Base-by-base conservation (phyloP, 1,139 yeast species). In the Yamadazyma sp. region DNA sequence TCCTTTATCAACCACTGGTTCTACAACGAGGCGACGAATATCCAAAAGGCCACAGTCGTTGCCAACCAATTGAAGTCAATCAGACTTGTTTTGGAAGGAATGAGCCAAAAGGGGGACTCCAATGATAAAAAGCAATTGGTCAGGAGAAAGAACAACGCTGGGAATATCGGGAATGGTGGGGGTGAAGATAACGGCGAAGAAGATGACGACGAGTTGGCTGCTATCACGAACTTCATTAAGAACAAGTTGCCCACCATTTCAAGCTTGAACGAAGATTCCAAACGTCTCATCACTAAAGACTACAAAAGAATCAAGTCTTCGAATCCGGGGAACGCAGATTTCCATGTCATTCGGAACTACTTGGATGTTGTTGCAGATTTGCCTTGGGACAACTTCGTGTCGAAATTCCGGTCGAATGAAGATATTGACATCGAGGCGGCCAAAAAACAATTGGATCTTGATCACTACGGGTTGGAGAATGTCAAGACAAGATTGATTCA, bases 401-500 rank as follows among this genome's bases (percentile, higher is more conserved):
- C 75, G 5, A 65, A 61, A 43, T 70, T 68, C 50, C 52, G 56
- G 36, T 52, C 64, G n/a, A 69, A 71, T 46, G 64, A 61, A 39
- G 73, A 71, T 31, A 66, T 81, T 38, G 79, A 85, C 49, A 61
- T 87, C 17, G 58, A 53, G 1, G 61, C 59, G 10, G 95, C 95
- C 0, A 73, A 74, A 42, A 58, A 62, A 15, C 80, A 81, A 45
- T 66, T 91, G 31, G 88, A 89, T 56, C 73, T 71, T 25, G 96
- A 88, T 50, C 97, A 91, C 62, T 87, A 80, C 57, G 97, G 97
- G 0, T 70, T 91, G 56, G 79, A 81, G 42, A 80, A 83, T 46
- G 95, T 88, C 37, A 91, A 91, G 59, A 83, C 78, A 51, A 73
- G 97, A 40, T 73, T 91, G 40, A 62, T 89, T 34, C 96, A 91